Evolutionary conservation across 2,329 filamentous ascomycete genomes (phyloP), one percentile per base, ranked within the genome.

Genomic region (Botrytis sinoallii): DNA sequence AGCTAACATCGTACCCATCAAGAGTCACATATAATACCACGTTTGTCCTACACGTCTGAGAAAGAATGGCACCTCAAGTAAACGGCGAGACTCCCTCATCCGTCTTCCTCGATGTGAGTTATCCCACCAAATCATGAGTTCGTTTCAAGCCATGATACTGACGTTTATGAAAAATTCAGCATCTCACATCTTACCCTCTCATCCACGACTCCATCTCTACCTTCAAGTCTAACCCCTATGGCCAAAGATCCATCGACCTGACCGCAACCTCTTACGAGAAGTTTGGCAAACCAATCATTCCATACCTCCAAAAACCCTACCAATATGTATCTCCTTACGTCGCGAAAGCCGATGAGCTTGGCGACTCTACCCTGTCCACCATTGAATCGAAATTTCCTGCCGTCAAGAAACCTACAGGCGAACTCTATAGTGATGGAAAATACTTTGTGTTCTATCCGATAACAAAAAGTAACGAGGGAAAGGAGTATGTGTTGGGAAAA

Each of bases 281-380:
- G 25, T 87, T 97, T 80, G 91, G 92, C 81, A 91, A 91, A 78
- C 93, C 94, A 32, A 84, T 97, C 76, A 84, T 95, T 72, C 92
- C 93, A 42, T 94, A 93, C 84, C 85, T 98, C 79, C 84, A 90
- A 79, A 92, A 88, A 79, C 94, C 95, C 52, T 95, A 94, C 85
- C 87, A 89, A 81, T 96, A 93, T 82, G 88, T 97, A 76, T 90
- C 91, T 70, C 95, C 95, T 0, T 98, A 98, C 84, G 88, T 97
- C 77, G 86, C 89, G 82, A 93, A 91, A 83, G 95, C 91, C 80
- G 96, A 98, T 82, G 84, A 88, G 74, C 84, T 97, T 70, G 92
- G 91, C 77, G 90, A 94, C 83, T 86, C 89, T 81, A 89, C 91
- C n/a, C 86, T 95, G 77, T 85, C 83, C 79, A 89, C 87, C 80